Conservation (phyloP, 2,329 filamentous ascomycete genomes). For the Hypoxylon sp. region DNA sequence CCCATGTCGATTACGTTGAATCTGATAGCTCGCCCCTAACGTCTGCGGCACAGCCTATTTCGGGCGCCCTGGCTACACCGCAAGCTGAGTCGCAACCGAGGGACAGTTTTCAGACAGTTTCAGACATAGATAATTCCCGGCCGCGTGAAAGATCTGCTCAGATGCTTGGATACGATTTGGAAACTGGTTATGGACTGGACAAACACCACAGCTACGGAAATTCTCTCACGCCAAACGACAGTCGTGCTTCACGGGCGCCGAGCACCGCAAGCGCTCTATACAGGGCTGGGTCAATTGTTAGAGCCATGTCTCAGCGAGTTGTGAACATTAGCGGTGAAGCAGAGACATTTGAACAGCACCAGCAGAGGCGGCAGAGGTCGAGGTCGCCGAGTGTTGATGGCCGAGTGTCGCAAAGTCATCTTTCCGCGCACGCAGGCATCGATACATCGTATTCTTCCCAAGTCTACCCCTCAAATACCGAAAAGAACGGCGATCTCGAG, state of each 20-base stretch:
- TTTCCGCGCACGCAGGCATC: conserved; percentile 56
- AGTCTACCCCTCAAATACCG: conserved; percentile 56
- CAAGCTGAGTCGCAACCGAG: conserved; percentile 57
- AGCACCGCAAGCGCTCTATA: conserved; percentile 73
- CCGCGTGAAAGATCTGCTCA: conserved; percentile 58
- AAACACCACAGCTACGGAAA: conserved; percentile 69
- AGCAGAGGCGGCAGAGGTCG: conserved; percentile 70
- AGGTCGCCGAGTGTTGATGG: conserved; percentile 65
- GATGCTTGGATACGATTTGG: conserved; percentile 68
- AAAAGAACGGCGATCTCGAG: conserved; percentile 58
- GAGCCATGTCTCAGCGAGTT: conserved; percentile 94
- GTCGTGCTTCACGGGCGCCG: conserved; percentile 69
- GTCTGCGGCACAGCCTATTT: conserved; percentile 66
- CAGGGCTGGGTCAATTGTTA: conserved; percentile 79
- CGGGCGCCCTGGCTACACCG: conserved; percentile 59
- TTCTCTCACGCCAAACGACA: conserved; percentile 64
- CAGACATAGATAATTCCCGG: conserved; percentile 62
- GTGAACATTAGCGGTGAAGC: conserved; percentile 97
- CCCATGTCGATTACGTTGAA: conserved; percentile 59
- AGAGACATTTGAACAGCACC: conserved; percentile 81
- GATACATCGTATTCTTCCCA: conserved; percentile 67
- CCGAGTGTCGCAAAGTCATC: conserved; percentile 61
- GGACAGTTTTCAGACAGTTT: conserved; percentile 69
- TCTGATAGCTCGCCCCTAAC: conserved; percentile 71
- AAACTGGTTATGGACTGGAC: conserved; percentile 65